A percentile compares a stretch with the other conserved stretches of the same genome.
These are phyloP conservation scores for Ramularia endophylla DNA, from an alignment of 2,329 filamentous ascomycete genomes.

Conservation along the genomic window DNA sequence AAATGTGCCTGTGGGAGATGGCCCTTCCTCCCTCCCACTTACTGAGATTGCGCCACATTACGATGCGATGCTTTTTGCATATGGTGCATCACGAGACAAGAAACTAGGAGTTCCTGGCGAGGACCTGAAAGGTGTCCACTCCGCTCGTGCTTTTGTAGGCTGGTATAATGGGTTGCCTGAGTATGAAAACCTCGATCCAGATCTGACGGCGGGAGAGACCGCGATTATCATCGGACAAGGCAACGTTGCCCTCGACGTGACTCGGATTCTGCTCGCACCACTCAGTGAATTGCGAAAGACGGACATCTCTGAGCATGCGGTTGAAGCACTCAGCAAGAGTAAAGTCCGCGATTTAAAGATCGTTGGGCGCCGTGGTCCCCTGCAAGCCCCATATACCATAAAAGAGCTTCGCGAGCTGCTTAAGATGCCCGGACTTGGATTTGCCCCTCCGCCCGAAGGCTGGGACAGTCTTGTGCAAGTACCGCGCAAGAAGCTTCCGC, in stretches of 20 bases:
- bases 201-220: constrained; percentile 68
- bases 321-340: constrained; percentile 66
- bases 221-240: constrained; percentile 90
- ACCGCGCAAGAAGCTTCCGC: constrained; percentile 61
- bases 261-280: constrained; percentile 74
- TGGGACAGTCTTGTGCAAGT: constrained; percentile 39
- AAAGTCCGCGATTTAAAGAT: constrained; percentile 73
- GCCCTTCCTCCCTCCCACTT: constrained; percentile 53
- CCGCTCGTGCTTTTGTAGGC: constrained; percentile 87
- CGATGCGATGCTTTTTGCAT: constrained; percentile 86
- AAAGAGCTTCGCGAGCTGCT: constrained; percentile 89
- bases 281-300: constrained; percentile 69
- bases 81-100: constrained; percentile 81
- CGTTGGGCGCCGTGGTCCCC: constrained; percentile 79
- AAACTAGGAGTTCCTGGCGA: constrained; percentile 77
- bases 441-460: constrained; percentile 49
- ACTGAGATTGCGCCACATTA: constrained; percentile 70
- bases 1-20: constrained; percentile 72
- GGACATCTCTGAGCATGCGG: constrained; percentile 80
- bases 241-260: constrained; percentile 92
- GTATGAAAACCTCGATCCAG: constrained; percentile 64
- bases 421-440: constrained; percentile 65
- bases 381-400: constrained; percentile 86
- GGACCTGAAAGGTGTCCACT: constrained; percentile 69
- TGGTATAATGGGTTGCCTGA: constrained; percentile 98